A percentile compares a stretch with the other conserved stretches of the same genome.
These are phyloP conservation scores for Rhizophagus clarus DNA, from an alignment of 192 early-diverging fungal genomes.

Conservation along the genomic window DNA sequence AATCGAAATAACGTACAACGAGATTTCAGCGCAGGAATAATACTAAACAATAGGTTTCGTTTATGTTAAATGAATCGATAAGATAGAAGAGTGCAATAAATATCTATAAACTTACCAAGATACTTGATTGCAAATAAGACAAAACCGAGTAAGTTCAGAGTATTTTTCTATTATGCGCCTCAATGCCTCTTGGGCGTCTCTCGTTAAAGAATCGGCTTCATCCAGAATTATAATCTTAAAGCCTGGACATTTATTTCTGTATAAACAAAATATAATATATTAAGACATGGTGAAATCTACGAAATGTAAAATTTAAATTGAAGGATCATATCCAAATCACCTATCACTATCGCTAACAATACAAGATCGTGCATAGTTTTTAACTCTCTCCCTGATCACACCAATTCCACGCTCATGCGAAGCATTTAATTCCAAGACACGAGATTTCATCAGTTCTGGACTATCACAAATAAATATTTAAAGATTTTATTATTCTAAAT, in stretches of 20 bases:
- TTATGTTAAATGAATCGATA: neutral
- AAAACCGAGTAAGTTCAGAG: constrained; percentile 90
- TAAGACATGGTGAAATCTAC: neutral
- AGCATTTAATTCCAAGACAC: constrained; percentile 94
- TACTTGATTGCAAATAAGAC: constrained; percentile 92
- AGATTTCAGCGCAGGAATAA: constrained; percentile 92
- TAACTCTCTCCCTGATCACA: constrained; percentile 90
- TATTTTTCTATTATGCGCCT: constrained; percentile 95
- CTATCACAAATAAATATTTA: constrained; percentile 50
- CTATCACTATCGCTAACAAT: constrained; percentile 38
- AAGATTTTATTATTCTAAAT: neutral
- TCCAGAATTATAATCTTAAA: constrained; percentile 97
- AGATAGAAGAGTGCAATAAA: neutral
- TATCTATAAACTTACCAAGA: constrained; percentile 46
- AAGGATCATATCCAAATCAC: neutral
- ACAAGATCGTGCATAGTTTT: constrained; percentile 84
- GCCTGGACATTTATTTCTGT: constrained; percentile 64
- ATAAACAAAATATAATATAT: neutral
- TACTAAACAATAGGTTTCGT: constrained; percentile 43
- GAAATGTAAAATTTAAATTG: neutral
- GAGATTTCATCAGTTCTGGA: constrained; percentile 70
- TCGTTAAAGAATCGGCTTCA: constrained; percentile 97
- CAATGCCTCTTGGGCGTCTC: constrained; percentile 90
- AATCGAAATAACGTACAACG: constrained; percentile 97
- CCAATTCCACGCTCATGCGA: constrained; percentile 98